phyloP scores from a whole-genome alignment of 306 rosid genomes.

The Cercis canadensis region DNA sequence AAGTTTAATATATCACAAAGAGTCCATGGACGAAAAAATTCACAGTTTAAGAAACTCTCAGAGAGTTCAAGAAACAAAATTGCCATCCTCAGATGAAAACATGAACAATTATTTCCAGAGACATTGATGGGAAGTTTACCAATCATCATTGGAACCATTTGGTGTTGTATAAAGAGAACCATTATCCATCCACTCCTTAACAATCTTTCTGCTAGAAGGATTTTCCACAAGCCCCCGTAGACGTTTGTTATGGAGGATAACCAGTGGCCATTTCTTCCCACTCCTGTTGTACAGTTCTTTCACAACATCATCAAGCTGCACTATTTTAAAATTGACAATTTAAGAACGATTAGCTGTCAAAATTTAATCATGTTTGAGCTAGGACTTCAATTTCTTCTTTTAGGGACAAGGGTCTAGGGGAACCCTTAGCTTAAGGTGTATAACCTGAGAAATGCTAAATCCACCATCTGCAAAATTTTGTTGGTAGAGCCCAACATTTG shows the following conservation, averaged over 20 bases:
- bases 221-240: constrained; percentile 66
- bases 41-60: constrained; percentile 16
- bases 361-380: constrained; percentile 10
- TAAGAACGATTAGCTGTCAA: constrained; percentile 40
- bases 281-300: constrained; percentile 64
- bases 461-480: constrained; percentile 96
- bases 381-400: neutral
- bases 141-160: constrained; percentile 90
- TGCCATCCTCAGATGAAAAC: constrained; percentile 9
- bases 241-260: constrained; percentile 83
- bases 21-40: neutral
- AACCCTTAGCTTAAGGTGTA: constrained; percentile 25
- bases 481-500: constrained; percentile 90
- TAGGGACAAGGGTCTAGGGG: neutral
- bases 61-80: constrained; percentile 26
- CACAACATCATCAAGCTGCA: constrained; percentile 84
- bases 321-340: constrained; percentile 43
- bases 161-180: constrained; percentile 85
- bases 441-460: constrained; percentile 85
- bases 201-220: constrained; percentile 60
- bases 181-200: constrained; percentile 77
- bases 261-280: constrained; percentile 80
- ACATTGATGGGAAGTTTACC: constrained; percentile 54
- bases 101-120: neutral
- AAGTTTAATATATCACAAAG: neutral